Percentiles rank a stretch among this genome's conserved stretches.
Conservation (phyloP, 495 filamentous ascomycete species). For the Clohesyomyces aquaticus region DNA sequence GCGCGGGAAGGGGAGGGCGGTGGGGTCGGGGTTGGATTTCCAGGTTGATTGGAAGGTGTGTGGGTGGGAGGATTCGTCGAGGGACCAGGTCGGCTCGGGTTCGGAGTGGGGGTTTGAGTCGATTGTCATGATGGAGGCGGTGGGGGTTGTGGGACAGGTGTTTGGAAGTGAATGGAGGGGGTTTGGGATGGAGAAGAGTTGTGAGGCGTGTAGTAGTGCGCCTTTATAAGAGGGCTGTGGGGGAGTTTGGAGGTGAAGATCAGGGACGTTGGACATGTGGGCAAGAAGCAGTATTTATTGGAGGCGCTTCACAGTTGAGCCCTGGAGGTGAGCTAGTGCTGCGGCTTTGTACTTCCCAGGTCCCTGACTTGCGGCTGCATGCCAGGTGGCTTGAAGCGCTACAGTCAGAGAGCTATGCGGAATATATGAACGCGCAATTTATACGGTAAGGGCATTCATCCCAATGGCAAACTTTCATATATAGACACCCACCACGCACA, state of each 20-base stretch:
- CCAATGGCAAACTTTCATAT: not conserved
- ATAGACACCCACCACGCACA: too few relatives aligned
- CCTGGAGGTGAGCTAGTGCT: not conserved
- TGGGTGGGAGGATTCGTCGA: constrained; percentile 23
- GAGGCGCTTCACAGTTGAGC: not conserved
- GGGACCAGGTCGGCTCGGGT: too few relatives aligned
- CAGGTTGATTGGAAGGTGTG: constrained; percentile 29
- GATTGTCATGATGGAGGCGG: not conserved
- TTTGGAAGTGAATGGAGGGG: not conserved
- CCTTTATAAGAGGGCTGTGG: not conserved
- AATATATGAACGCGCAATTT: not conserved
- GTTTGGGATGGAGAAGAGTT: not conserved
- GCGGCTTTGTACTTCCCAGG: not conserved
- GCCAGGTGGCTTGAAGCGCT: not conserved
- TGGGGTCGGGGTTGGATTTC: constrained; percentile 31
- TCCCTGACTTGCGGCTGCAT: not conserved
- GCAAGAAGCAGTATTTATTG: not conserved
- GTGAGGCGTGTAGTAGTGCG: too few relatives aligned
- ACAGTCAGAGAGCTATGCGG: not conserved
- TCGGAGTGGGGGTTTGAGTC: too few relatives aligned
- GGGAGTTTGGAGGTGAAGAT: not conserved
- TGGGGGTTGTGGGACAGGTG: not conserved
- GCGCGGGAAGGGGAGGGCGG: constrained; percentile 32
- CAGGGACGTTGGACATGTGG: not conserved
- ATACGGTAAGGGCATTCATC: not conserved